These are phyloP conservation scores for Colletotrichum brevisporum DNA, from an alignment of 2,329 filamentous ascomycete species.

Conservation along the genomic window DNA sequence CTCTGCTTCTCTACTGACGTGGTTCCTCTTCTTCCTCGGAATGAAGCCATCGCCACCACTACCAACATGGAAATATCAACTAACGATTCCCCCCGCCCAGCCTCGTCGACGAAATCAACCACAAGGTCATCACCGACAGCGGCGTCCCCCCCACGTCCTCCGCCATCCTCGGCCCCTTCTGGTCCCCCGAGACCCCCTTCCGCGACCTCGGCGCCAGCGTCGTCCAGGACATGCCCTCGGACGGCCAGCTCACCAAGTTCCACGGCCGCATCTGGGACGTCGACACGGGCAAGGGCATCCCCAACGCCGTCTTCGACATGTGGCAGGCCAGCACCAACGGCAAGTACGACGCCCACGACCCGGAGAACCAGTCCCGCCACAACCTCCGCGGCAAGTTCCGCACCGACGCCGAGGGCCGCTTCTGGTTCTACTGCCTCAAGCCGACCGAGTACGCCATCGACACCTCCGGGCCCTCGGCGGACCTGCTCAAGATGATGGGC, in stretches of 20 bases:
- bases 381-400: slow-evolving; percentile 77
- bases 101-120: slow-evolving; percentile 41
- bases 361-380: slow-evolving; percentile 70
- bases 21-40: too few relatives aligned
- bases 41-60: not conserved
- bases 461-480: slow-evolving; percentile 59
- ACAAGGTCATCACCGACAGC: slow-evolving; percentile 34
- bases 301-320: slow-evolving; percentile 68
- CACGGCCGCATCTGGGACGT: slow-evolving; percentile 41
- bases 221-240: slow-evolving; percentile 40
- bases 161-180: slow-evolving; percentile 41
- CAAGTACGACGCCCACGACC: slow-evolving; percentile 74
- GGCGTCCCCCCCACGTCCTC: slow-evolving; percentile 38
- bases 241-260: slow-evolving; percentile 39
- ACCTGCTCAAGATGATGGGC: slow-evolving; percentile 44
- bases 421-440: slow-evolving; percentile 74
- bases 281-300: slow-evolving; percentile 44
- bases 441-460: slow-evolving; percentile 75
- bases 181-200: slow-evolving; percentile 42
- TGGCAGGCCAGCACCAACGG: slow-evolving; percentile 74
- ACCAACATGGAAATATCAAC: not conserved
- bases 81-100: not conserved
- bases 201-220: slow-evolving; percentile 40
- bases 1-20: too few relatives aligned
- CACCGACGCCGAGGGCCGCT: slow-evolving; percentile 72